Evolutionary conservation across 2,329 filamentous ascomycete species (phyloP).

Genomic region (Daldinia sp.): DNA sequence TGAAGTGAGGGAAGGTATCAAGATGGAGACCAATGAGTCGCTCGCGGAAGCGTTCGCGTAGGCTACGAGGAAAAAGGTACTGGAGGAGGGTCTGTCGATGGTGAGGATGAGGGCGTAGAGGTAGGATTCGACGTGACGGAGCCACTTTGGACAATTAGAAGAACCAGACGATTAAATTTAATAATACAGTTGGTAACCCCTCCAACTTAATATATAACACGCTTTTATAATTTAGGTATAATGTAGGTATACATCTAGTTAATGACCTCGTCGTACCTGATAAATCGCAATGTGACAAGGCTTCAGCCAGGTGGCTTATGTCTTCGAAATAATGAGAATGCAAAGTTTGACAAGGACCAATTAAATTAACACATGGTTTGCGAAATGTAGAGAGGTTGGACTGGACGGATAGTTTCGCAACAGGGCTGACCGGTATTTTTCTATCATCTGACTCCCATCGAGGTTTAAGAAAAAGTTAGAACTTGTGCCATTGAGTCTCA

Average conservation of each 20-base stretch:
- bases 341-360: conserved; percentile 21
- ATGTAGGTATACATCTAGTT: conserved; percentile 32
- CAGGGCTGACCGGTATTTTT: conserved; percentile 14
- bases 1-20: conserved; percentile 78
- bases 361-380: conserved; percentile 37
- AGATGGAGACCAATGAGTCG: conserved; percentile 77
- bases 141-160: conserved; percentile 56
- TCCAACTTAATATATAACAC: conserved; percentile 22
- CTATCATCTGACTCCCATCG: conserved; percentile 33
- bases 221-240: conserved; percentile 36
- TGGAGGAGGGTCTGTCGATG: conserved; percentile 67
- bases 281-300: conserved; percentile 19
- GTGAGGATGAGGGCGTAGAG: conserved; percentile 56
- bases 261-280: conserved; percentile 18
- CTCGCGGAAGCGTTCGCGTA: conserved; percentile 72
- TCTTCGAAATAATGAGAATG: conserved; percentile 12
- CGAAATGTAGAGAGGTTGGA: not conserved
- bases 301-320: conserved; percentile 16
- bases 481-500: conserved; percentile 32
- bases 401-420: conserved; percentile 14
- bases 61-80: conserved; percentile 74
- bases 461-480: conserved; percentile 31
- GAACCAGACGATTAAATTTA: conserved; percentile 1
- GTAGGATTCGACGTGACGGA: conserved; percentile 57
- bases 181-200: not conserved